A percentile compares a stretch with the other conserved stretches of the same genome.
phyloP scores from a whole-genome alignment of 2,329 filamentous ascomycete species.

The Fonsecaea erecta region DNA sequence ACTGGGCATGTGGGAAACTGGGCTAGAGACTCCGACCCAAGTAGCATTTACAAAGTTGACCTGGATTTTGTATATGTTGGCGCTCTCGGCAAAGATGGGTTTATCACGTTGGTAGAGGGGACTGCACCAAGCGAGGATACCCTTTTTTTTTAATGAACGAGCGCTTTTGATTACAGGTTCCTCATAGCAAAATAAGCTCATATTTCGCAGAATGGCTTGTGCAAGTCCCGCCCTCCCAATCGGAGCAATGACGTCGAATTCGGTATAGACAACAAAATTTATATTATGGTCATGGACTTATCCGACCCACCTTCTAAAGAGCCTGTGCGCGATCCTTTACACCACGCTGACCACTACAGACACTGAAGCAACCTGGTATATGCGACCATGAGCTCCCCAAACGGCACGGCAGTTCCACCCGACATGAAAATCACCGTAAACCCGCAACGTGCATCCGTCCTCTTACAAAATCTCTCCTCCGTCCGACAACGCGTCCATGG shows the following conservation, averaged over 20 bases:
- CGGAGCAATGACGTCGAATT: background rate
- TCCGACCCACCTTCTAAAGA: too few relatives aligned
- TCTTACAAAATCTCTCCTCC: slow-evolving; percentile 65
- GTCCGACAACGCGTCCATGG: slow-evolving; percentile 50
- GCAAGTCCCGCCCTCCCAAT: background rate
- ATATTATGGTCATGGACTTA: too few relatives aligned
- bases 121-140: background rate
- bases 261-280: background rate
- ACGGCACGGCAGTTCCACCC: background rate
- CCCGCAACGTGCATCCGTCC: slow-evolving; percentile 63
- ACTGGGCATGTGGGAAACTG: background rate
- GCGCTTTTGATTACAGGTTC: background rate
- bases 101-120: background rate
- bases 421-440: slow-evolving; percentile 43
- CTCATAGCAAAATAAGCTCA: too few relatives aligned
- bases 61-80: background rate
- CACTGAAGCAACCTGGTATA: background rate
- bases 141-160: background rate
- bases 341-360: too few relatives aligned
- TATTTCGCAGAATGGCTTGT: background rate
- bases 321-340: too few relatives aligned
- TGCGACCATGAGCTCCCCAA: background rate
- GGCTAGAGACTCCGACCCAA: background rate
- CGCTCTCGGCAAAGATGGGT: background rate
- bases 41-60: background rate